These are phyloP conservation scores for Neoascochyta sp. DNA, from an alignment of 2,329 filamentous ascomycete genomes.

Conservation along the genomic window DNA sequence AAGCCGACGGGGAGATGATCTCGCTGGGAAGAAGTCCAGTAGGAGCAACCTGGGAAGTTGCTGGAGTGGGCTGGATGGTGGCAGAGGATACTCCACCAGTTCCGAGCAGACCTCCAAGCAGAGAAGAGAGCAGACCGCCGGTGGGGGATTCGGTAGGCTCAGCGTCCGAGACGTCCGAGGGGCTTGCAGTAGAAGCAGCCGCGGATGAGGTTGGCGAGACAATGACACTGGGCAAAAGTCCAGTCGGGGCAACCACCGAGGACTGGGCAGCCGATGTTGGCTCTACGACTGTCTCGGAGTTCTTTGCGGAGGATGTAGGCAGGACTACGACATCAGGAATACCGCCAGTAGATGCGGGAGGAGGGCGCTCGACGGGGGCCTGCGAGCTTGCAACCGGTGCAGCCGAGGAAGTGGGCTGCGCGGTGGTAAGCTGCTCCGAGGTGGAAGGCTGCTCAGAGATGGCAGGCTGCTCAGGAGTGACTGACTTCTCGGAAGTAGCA, in stretches of 20 bases:
- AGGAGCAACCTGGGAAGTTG: conserved; percentile 2
- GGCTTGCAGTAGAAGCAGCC: conserved; percentile 1
- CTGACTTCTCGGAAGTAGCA: no score
- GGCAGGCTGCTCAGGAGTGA: no score
- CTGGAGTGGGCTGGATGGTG: conserved; percentile 2
- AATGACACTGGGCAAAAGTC: conserved; percentile 1
- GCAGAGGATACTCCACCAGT: conserved; percentile 9
- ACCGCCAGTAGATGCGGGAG: conserved; percentile 4
- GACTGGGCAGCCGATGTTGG: conserved; percentile 1
- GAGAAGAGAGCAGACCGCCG: conserved; percentile 6
- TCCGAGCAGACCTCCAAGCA: conserved; percentile 5
- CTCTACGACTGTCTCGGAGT: conserved; percentile 1
- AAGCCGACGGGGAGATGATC: conserved; percentile 2
- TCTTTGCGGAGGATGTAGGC: conserved; percentile 4
- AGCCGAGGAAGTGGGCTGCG: background rate
- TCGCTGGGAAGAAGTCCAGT: conserved; percentile 2
- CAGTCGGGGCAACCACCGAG: conserved; percentile 4
- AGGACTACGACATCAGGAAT: conserved; percentile 6
- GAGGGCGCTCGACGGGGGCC: conserved; percentile 1
- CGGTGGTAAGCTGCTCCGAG: no score
- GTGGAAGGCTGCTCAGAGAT: no score
- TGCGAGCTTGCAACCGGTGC: conserved; percentile 1
- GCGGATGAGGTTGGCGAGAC: conserved; percentile 16
- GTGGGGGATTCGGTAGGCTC: conserved; percentile 5
- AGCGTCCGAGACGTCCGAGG: background rate